Base-by-base conservation (phyloP, 257 asterid species). In the Nicotiana obtusifolia region DNA sequence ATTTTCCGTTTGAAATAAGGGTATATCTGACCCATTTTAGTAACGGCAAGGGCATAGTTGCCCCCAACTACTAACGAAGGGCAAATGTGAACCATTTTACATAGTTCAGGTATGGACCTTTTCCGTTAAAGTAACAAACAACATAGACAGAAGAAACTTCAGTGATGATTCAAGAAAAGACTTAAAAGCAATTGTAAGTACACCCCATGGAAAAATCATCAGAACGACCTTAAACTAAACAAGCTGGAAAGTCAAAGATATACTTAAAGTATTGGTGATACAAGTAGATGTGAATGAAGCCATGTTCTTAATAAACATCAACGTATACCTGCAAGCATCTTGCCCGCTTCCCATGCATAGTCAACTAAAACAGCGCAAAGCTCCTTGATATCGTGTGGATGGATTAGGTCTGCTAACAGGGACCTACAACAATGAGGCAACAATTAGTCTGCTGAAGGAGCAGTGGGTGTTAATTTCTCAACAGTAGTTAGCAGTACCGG, bases 351-450 rank as follows among this genome's bases (percentile, higher is more conserved):
- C n/a, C 81, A 24, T 16, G 89, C 77, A 64, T 81, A 77, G 35
- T 69, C 87, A 4, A 86, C 81, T 69, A 84, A 76, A 60, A 84
- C 81, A 47, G 81, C 66, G 57, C 87, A 86, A 35, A 84, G 84
- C 68, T 86, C 89, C 73, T 49, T 82, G 80, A 86, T 64, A 35
- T 86, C 85, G 61, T 84, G 85, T 15, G 49, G 77, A 64, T 75
- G 87, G 56, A 84, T 82, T 76, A 84, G 22, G 73, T 84, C 87
- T 57, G 84, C 87, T 41, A 86, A 80, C 44, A 86, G 35, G 73
- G 89, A 86, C 82, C 89, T 86, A 78, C 82, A 78, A 66, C 65
- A 66, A 82, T 64, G 64, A 33, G 52, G 15, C 67, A 77, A 4
- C 22, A 78, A 16, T 86, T 77, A 83, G 76, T 61, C 53, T 71